These are phyloP conservation scores for Cinnamomum chago DNA, from an alignment of 164 flowering plant species.

Conservation along the genomic window DNA sequence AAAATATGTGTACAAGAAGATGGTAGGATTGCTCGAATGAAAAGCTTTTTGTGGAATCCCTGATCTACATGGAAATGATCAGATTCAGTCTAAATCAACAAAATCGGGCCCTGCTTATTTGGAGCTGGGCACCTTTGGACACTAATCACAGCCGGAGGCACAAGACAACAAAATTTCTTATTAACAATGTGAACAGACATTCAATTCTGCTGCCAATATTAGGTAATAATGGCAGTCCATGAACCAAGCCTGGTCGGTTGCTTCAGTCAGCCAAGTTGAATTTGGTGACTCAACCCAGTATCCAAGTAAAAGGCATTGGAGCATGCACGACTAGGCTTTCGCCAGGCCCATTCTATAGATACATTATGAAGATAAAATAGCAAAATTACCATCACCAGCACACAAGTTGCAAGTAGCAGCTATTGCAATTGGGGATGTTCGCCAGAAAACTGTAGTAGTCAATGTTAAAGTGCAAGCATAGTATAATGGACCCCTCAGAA, in stretches of 20 bases:
- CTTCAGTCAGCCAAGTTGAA: neutral
- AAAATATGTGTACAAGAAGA: neutral
- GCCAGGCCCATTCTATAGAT: neutral
- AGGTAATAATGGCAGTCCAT: neutral
- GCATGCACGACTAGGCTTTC: neutral
- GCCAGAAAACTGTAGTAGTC: slow-evolving; percentile 70
- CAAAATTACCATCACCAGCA: slow-evolving; percentile 87
- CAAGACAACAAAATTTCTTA: neutral
- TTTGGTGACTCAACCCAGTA: neutral
- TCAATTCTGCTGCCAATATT: neutral
- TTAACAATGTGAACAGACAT: neutral
- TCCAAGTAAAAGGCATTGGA: neutral
- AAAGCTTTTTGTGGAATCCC: neutral
- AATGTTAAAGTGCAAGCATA: slow-evolving; percentile 67
- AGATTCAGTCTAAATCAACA: no score
- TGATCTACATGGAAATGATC: neutral
- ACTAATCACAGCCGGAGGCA: no score
- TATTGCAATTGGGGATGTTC: slow-evolving; percentile 70
- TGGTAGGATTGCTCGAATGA: neutral
- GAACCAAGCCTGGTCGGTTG: neutral
- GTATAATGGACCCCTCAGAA: slow-evolving; percentile 83
- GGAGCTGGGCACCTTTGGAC: no score
- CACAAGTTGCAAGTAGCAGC: slow-evolving; percentile 85
- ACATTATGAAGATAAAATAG: neutral
- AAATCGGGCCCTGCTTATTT: no score